Conservation (phyloP, 2,329 filamentous ascomycete species). For the Hortaea sp. region DNA sequence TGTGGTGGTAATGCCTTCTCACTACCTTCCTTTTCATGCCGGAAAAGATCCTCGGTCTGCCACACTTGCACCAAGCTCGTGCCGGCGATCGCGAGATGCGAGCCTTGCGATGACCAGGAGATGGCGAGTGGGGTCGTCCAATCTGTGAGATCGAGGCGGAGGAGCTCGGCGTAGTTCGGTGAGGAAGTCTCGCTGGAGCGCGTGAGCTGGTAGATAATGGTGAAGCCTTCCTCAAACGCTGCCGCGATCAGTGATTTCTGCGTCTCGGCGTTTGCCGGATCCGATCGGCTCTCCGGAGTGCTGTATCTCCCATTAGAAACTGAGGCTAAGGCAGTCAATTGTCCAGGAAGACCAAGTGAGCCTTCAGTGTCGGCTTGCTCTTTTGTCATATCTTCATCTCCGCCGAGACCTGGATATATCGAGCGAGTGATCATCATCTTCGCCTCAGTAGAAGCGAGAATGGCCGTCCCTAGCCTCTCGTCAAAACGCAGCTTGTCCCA, state of each 20-base stretch:
- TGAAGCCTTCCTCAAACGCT: constrained; percentile 30
- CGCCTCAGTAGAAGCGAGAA: constrained; percentile 21
- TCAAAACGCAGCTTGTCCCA: constrained; percentile 30
- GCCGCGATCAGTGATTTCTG: constrained; percentile 26
- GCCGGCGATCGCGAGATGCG: constrained; percentile 34
- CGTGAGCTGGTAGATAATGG: constrained; percentile 31
- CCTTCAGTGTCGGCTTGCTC: constrained; percentile 1
- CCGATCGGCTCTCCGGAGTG: constrained; percentile 3
- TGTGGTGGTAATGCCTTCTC: constrained; percentile 9
- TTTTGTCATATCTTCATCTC: constrained; percentile 5
- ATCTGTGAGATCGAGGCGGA: constrained; percentile 13
- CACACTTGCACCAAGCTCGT: constrained; percentile 37
- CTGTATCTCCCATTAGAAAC: constrained; percentile 9
- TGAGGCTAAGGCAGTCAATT: constrained; percentile 33
- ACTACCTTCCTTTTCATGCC: neutral
- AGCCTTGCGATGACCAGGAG: constrained; percentile 35
- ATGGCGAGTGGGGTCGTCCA: constrained; percentile 28
- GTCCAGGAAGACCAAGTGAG: constrained; percentile 12
- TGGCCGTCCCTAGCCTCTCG: constrained; percentile 19
- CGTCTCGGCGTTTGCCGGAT: constrained; percentile 1
- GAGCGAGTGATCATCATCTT: constrained; percentile 25
- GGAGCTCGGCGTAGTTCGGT: constrained; percentile 6
- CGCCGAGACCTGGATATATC: constrained; percentile 7
- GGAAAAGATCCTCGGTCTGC: constrained; percentile 17
- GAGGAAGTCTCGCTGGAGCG: constrained; percentile 3